Conservation (phyloP, 2,329 filamentous ascomycete genomes). For the Xylariaceae sp. region DNA sequence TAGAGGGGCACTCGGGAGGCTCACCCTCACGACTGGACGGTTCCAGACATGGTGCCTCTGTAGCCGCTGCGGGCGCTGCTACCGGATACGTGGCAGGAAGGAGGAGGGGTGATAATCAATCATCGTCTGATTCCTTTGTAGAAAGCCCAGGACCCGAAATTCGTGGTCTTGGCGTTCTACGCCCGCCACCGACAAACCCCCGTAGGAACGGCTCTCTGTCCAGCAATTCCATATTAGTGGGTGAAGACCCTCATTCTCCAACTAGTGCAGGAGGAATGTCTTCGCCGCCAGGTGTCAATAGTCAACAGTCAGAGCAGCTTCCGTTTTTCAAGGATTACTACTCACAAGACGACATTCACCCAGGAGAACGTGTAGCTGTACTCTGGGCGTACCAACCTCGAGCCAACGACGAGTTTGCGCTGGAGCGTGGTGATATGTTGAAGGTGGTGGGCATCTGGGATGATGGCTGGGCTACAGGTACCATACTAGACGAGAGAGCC, state of each 20-base stretch:
- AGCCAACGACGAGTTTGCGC: constrained; percentile 87
- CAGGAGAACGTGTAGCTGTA: constrained; percentile 86
- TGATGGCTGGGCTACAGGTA: constrained; percentile 96
- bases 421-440: constrained; percentile 96
- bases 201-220: constrained; percentile 89
- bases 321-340: constrained; percentile 99
- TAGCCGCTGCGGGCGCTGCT: constrained; percentile 53
- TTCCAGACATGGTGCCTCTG: constrained; percentile 54
- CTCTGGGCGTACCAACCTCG: constrained; percentile 97
- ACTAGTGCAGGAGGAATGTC: constrained; percentile 76
- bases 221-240: constrained; percentile 77
- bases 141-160: constrained; percentile 75
- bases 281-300: constrained; percentile 81
- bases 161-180: constrained; percentile 60
- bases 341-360: constrained; percentile 93
- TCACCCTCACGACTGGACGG: constrained; percentile 62
- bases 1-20: constrained; percentile 76
- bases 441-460: constrained; percentile 99
- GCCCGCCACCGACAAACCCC: constrained; percentile 63
- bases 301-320: constrained; percentile 93
- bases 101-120: constrained; percentile 61
- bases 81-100: constrained; percentile 56
- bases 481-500: constrained; percentile 80
- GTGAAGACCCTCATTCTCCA: constrained; percentile 76
- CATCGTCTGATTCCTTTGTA: constrained; percentile 75